Evolutionary conservation across 2,329 filamentous ascomycete genomes (phyloP).

Genomic region (Salinomyces thailandicus): DNA sequence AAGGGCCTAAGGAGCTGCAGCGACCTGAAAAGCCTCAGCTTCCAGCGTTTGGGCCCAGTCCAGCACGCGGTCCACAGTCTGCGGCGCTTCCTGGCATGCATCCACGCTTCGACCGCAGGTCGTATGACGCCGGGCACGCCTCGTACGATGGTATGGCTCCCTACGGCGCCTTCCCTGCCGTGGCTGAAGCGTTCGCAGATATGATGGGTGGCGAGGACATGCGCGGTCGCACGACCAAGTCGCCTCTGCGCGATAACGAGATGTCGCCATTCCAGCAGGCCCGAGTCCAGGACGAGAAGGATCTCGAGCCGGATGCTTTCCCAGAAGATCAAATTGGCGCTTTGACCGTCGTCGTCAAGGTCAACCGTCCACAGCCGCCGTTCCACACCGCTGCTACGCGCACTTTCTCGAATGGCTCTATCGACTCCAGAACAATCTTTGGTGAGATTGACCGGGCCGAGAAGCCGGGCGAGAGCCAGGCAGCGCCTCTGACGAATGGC

Average conservation of each 20-base stretch:
- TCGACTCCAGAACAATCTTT: constrained; percentile 43
- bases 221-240: constrained; percentile 21
- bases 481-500: constrained; percentile 27
- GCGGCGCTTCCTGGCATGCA: constrained; percentile 10
- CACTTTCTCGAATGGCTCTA: constrained; percentile 47
- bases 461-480: constrained; percentile 25
- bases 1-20: constrained; percentile 48
- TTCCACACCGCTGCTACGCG: constrained; percentile 34
- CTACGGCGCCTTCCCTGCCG: constrained; percentile 14
- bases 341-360: constrained; percentile 43
- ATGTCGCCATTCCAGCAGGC: constrained; percentile 11
- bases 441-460: constrained; percentile 34
- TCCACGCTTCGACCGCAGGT: constrained; percentile 14
- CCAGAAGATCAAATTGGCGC: constrained; percentile 43
- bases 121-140: constrained; percentile 15
- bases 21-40: constrained; percentile 31
- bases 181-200: constrained; percentile 11
- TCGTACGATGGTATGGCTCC: constrained; percentile 19
- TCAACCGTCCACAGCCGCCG: constrained; percentile 23
- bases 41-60: constrained; percentile 22
- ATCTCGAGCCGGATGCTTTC: constrained; percentile 36
- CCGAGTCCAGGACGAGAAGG: constrained; percentile 7
- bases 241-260: constrained; percentile 20
- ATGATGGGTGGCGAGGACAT: constrained; percentile 18
- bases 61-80: constrained; percentile 18